Evolutionary conservation across 2,329 filamentous ascomycete species (phyloP), one percentile per base, ranked within the genome.

Genomic region (Claviceps quebecensis): DNA sequence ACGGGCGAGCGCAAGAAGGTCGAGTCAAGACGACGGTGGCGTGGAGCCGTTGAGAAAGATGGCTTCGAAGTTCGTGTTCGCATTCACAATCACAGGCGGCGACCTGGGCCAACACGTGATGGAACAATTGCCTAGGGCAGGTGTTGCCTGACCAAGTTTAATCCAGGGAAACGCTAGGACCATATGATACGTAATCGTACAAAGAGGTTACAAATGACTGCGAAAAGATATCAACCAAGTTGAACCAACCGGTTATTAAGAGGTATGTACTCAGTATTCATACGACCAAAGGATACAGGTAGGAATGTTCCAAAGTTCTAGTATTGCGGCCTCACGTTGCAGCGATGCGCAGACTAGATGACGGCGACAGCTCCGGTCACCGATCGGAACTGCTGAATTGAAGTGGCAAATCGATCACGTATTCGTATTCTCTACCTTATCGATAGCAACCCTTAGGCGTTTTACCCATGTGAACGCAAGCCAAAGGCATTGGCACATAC

Each of bases 21-120:
- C 13, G 34, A 50, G 43, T 49, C 19, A 17, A 41, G 37, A 19
- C 41, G 46, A 47, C 22, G n/a, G 48, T 53, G 37, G 19, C 38
- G 51, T 50, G 52, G 47, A 40, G 41, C 51, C 29, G 39, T 34
- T 40, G 22, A 14, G 22, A 14, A 43, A n/a, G 43, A 43, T 23
- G 23, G 46, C 17, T 47, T 55, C 26, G 26, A 29, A 29, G 8
- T 29, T 29, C 54, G 54, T 55, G 54, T 55, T 55, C 52, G 54
- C 52, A 41, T 55, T 50, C 46, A 39, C 52, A 41, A 54, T 50
- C 46, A 39, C 34, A 49, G 38, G 14, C 4, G 38, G 14, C 4
- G 19, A 22, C 22, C 22, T 39, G 7, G 26, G n/a, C 26, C 43
- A 44, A 13, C 23, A 43, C 43, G 43, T 45, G 43, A 45, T 45